These are phyloP conservation scores for Ceriops tagal DNA, from an alignment of 345 rosid species.

Conservation along the genomic window DNA sequence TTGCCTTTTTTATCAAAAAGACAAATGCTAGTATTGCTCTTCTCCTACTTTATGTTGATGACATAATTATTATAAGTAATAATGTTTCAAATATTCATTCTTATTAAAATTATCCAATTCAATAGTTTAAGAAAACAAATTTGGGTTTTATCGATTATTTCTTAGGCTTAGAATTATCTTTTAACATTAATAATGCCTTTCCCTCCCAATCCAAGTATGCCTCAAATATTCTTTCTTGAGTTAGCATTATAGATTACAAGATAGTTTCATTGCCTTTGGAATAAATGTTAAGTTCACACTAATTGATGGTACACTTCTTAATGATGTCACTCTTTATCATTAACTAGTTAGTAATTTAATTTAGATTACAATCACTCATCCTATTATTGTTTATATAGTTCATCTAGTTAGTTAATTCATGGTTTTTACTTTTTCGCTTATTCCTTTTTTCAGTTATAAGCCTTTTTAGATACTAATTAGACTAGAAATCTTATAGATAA, in stretches of 20 bases:
- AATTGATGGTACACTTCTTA: not conserved
- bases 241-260: not conserved
- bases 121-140: not conserved
- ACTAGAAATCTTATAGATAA: not conserved
- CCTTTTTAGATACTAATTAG: not conserved
- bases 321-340: not conserved
- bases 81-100: not conserved
- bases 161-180: not conserved
- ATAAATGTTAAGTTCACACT: not conserved
- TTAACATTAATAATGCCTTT: not conserved
- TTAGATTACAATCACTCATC: not conserved
- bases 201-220: not conserved
- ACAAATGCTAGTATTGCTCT: not conserved
- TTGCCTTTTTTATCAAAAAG: no score
- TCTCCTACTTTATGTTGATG: not conserved
- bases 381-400: not conserved
- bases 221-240: not conserved
- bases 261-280: not conserved
- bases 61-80: not conserved
- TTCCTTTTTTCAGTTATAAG: not conserved
- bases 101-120: not conserved
- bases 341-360: not conserved
- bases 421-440: not conserved
- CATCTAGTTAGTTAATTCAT: not conserved
- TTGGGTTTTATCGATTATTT: not conserved